A percentile compares a stretch with the other conserved stretches of the same genome.
These are phyloP conservation scores for Lactifluus piperatus DNA, from an alignment of 768 basidiomycete genomes.

Conservation along the genomic window DNA sequence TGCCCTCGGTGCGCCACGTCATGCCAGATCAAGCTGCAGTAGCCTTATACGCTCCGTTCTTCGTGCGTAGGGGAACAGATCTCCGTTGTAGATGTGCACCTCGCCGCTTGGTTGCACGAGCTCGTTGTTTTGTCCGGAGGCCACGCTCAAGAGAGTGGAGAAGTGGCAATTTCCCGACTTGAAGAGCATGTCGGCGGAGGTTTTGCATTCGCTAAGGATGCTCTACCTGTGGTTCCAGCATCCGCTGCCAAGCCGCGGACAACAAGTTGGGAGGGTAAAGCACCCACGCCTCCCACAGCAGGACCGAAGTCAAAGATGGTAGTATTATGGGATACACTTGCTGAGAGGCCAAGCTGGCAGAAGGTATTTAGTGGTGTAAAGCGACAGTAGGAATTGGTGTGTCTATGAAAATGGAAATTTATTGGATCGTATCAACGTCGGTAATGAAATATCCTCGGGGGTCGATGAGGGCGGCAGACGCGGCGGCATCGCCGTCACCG, in stretches of 20 bases:
- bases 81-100: slow-evolving; percentile 73
- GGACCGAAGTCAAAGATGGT: slow-evolving; percentile 33
- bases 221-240: not conserved
- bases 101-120: slow-evolving; percentile 65
- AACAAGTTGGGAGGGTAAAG: slow-evolving; percentile 7
- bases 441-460: not conserved
- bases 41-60: not conserved
- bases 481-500: too few relatives aligned
- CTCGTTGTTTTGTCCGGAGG: slow-evolving; percentile 53
- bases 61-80: slow-evolving; percentile 66
- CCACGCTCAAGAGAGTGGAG: slow-evolving; percentile 40
- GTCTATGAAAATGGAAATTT: not conserved
- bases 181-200: slow-evolving; percentile 43
- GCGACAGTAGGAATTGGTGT: not conserved
- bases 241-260: slow-evolving; percentile 19
- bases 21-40: not conserved
- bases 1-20: slow-evolving; percentile 42
- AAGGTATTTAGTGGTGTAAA: slow-evolving; percentile 39
- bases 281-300: not conserved
- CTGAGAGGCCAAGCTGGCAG: slow-evolving; percentile 62
- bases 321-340: slow-evolving; percentile 64
- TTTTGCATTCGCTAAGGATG: slow-evolving; percentile 31
- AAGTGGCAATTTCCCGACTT: slow-evolving; percentile 40
- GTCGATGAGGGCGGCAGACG: too few relatives aligned
- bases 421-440: slow-evolving; percentile 1